Conservation (phyloP, 805 yeast species). For the Cyberlindnera subsufficiens region DNA sequence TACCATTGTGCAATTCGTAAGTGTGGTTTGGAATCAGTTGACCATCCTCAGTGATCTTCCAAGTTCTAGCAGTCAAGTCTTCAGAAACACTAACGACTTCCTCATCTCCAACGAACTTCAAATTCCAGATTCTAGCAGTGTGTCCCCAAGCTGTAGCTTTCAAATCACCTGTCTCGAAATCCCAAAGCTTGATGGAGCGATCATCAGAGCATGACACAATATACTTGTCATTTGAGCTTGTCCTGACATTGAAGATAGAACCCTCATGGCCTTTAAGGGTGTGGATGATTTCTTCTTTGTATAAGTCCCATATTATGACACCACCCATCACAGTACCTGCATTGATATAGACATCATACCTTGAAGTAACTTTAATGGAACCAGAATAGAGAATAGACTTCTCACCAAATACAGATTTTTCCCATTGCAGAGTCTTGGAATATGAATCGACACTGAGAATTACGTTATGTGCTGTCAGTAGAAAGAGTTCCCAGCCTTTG, state of each 20-base stretch:
- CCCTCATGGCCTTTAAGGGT: conserved; percentile 79
- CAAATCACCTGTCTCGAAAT: conserved; percentile 46
- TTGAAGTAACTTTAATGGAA: conserved; percentile 43
- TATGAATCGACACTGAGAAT: conserved; percentile 37
- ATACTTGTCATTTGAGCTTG: conserved; percentile 48
- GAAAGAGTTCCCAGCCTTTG: conserved; percentile 32
- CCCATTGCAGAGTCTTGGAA: conserved; percentile 22
- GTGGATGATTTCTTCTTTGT: conserved; percentile 37
- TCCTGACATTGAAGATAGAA: conserved; percentile 75
- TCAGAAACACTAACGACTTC: conserved; percentile 69
- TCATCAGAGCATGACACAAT: conserved; percentile 90
- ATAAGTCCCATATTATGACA: conserved; percentile 68
- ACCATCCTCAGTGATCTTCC: conserved; percentile 43
- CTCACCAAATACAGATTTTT: conserved; percentile 47
- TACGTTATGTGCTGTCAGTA: conserved; percentile 78
- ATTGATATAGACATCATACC: conserved; percentile 47
- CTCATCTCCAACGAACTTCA: conserved; percentile 45
- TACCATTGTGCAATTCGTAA: conserved; percentile 72
- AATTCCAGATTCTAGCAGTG: conserved; percentile 86
- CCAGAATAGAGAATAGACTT: conserved; percentile 89
- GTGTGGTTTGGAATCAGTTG: conserved; percentile 28
- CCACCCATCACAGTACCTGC: conserved; percentile 96
- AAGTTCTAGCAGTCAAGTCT: conserved; percentile 77
- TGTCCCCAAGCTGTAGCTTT: conserved; percentile 94
- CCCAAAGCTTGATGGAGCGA: conserved; percentile 78